Evolutionary conservation across 2,329 filamentous ascomycete genomes (phyloP).

Genomic region (Paecilomyces niveus): DNA sequence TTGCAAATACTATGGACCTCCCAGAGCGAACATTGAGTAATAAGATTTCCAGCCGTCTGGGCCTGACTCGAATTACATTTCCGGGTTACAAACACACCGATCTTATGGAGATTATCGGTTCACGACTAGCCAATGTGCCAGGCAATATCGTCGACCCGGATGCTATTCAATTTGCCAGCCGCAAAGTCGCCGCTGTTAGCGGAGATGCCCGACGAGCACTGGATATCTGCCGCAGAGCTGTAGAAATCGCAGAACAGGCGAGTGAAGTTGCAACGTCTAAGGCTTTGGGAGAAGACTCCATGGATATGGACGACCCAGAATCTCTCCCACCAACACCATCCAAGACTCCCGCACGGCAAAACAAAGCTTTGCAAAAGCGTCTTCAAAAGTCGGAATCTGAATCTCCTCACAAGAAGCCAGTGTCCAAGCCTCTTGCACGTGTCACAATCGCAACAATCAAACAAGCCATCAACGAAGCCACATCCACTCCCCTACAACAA

Average conservation of each 20-base stretch:
- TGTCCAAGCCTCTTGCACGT: constrained; percentile 40
- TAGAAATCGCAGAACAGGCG: constrained; percentile 86
- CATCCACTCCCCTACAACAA: constrained; percentile 83
- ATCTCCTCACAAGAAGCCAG: constrained; percentile 14
- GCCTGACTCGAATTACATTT: constrained; percentile 91
- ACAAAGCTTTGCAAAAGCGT: constrained; percentile 14
- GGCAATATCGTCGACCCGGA: constrained; percentile 87
- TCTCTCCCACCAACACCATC: constrained; percentile 38
- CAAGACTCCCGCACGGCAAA: constrained; percentile 30
- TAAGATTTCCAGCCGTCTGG: constrained; percentile 90
- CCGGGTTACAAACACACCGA: constrained; percentile 96
- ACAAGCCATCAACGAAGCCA: constrained; percentile 90
- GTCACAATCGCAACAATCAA: constrained; percentile 94
- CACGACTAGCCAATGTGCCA: constrained; percentile 79
- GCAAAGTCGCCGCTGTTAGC: constrained; percentile 93
- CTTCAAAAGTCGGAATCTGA: constrained; percentile 7
- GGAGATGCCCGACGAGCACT: constrained; percentile 87
- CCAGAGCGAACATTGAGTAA: constrained; percentile 94
- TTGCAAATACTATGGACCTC: constrained; percentile 98
- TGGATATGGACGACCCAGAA: constrained; percentile 24
- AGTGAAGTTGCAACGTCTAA: constrained; percentile 30
- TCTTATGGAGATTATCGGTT: constrained; percentile 93
- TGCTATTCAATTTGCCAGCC: constrained; percentile 89
- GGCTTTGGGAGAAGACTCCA: constrained; percentile 6
- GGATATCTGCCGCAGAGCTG: constrained; percentile 90